A percentile compares a stretch with the other conserved stretches of the same genome.
Conservation (phyloP, 1,139 yeast genomes). For the Kodamaea anthophila region DNA sequence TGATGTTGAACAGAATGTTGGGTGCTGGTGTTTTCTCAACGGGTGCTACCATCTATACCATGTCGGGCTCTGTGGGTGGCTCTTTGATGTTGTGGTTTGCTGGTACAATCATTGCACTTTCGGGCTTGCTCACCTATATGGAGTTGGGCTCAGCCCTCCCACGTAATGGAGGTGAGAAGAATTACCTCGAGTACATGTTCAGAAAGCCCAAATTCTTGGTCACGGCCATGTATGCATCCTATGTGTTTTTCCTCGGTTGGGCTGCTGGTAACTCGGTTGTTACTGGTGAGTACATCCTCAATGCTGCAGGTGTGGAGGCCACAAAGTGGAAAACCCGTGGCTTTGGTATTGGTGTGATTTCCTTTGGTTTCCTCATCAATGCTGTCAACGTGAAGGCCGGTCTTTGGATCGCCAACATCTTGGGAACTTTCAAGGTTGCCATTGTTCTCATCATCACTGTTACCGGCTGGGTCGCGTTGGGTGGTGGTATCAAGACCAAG, state of each 20-base stretch:
- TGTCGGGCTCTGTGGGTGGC: constrained; percentile 73
- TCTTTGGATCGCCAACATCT: constrained; percentile 56
- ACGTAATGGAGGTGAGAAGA: constrained; percentile 84
- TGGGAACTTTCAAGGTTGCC: constrained; percentile 67
- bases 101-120: constrained; percentile 67
- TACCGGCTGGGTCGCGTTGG: constrained; percentile 79
- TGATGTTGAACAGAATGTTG: constrained; percentile 73
- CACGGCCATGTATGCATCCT: constrained; percentile 70
- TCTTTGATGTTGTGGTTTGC: constrained; percentile 70
- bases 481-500: constrained; percentile 55
- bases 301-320: constrained; percentile 65
- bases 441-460: constrained; percentile 63
- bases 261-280: constrained; percentile 68
- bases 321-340: constrained; percentile 74
- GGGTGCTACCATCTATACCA: constrained; percentile 65
- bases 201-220: constrained; percentile 63
- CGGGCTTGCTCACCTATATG: constrained; percentile 73
- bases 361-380: constrained; percentile 66
- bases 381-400: constrained; percentile 60
- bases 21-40: constrained; percentile 89
- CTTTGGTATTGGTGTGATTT: constrained; percentile 66
- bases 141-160: constrained; percentile 84
- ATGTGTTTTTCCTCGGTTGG: constrained; percentile 76
- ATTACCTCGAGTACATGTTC: constrained; percentile 70
- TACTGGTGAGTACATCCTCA: constrained; percentile 46